Evolutionary conservation across 2,329 filamentous ascomycete species (phyloP), one percentile per base, ranked within the genome.

Genomic region (Colletotrichum destructivum): DNA sequence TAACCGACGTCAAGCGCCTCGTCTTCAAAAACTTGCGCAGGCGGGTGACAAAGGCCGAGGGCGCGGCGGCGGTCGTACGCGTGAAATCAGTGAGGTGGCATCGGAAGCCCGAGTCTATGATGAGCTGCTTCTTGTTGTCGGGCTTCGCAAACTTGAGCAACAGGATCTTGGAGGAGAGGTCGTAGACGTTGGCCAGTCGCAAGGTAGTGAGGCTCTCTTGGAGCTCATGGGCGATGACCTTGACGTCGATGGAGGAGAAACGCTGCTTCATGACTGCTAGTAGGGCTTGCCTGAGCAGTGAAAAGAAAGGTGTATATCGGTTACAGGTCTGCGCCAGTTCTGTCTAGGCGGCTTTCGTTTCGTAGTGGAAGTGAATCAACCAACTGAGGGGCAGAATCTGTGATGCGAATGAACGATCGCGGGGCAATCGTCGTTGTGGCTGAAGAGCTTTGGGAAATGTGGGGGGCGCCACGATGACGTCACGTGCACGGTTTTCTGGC

Each of bases 61-160:
- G 96, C 0, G 92, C 91, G 21, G 93, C 89, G 5, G 95, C 94
- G 1, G 96, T 96, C 0, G 95, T 93, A 75, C 96, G 93, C 38
- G 93, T 91, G 84, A 98, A 99, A 76, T 93, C 91, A 42, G 96
- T 98, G 70, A 98, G 87, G 80, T 99, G 96, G 82, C 94, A 97
- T 79, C 96, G 94, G 82, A 99, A 99, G 40, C 96, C 96, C 1
- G 94, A 96, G 81, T 99, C 96, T 77, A 99, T 91, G 62, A 99
- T 87, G 38, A 99, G 88, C 81, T 98, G 96, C 80, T 96, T 92
- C 82, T 95, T 95, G 75, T 92, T 89, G 78, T 96, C 92, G 54
- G 96, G 94, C 81, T 96, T 97, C 66, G 95, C 91, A 79, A 99
- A 96, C 80, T 98, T 98, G 82, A 99, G 89, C 35, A 98, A 91